phyloP scores from a whole-genome alignment of 257 asterid species.

The Solanum virginianum region DNA sequence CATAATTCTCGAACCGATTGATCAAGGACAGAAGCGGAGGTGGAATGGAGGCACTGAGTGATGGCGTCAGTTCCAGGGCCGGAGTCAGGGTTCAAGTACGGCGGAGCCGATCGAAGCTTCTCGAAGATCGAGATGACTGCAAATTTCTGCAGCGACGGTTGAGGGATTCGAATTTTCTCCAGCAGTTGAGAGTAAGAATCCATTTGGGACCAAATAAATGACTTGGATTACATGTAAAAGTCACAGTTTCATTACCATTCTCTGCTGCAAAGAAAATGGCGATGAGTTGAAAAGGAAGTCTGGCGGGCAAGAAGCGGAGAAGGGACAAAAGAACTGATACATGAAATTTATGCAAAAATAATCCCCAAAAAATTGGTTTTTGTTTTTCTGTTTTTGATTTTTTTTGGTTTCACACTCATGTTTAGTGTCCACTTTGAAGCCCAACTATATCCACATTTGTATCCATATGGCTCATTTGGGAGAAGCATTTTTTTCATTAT shows the following conservation, averaged over 20 bases:
- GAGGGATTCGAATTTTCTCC: conserved; percentile 68
- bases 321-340: neutral
- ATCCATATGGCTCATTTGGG: too few species aligned
- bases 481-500: too few species aligned
- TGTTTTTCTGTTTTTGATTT: too few species aligned
- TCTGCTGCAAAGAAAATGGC: neutral
- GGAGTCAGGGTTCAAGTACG: conserved; percentile 24
- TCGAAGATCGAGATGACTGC: conserved; percentile 74
- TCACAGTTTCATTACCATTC: neutral
- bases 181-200: conserved; percentile 33
- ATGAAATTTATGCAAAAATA: neutral
- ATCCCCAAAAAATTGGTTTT: neutral
- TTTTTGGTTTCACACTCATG: too few species aligned
- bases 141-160: conserved; percentile 70
- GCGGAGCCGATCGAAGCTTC: conserved; percentile 61
- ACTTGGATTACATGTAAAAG: neutral
- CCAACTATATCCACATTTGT: too few species aligned
- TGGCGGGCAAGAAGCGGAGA: neutral
- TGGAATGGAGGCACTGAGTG: conserved; percentile 62
- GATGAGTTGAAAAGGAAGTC: neutral
- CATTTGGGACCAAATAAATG: neutral
- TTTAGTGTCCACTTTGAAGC: too few species aligned
- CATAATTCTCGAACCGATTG: conserved; percentile 75
- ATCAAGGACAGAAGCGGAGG: conserved; percentile 64
- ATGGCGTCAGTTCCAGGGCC: conserved; percentile 55